Evolutionary conservation across 2,329 filamentous ascomycete genomes (phyloP), one percentile per base, ranked within the genome.

Genomic region (Hymenoscyphus scutula): DNA sequence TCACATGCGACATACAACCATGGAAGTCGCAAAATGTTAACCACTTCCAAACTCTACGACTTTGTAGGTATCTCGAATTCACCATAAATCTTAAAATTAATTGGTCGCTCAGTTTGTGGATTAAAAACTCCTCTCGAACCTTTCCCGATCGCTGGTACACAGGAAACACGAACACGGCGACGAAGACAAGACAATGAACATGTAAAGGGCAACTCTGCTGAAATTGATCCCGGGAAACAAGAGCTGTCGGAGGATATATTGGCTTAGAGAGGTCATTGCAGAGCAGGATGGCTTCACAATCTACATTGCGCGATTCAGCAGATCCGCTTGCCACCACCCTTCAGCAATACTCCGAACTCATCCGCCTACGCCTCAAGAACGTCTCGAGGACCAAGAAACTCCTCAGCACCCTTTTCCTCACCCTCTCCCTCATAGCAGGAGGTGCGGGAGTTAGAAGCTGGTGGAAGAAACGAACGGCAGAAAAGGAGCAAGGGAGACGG

Each of bases 401-500:
- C 17, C 79, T 96, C 58, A 90, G 90, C 27, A 91, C 91, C 0
- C 80, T 97, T 59, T 82, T 88, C 10, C 84, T 98, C 32, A 81
- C 89, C 8, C 78, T 92, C 30, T 89, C 91, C 56, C 92, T 98
- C 69, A 84, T 97, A 69, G 84, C 89, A 64, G 82, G 89, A 54
- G 89, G 88, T 61, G 92, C 91, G 78, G 92, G 92, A 64, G 85
- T 86, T n/a, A 86, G 89, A 64, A 85, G 85, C 65, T 91, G 89
- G 84, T 94, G 91, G 84, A 87, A 83, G 72, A 85, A 82, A 62
- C 83, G 86, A 64, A 85, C 85, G 56, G 87, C 87, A 67, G 94
- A 98, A 77, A 88, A 86, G 68, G 92, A 95, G 70, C 89, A 92
- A 69, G 93, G 93, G 5, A 83, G 86, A 66, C 89, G 90, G 67